phyloP scores from a whole-genome alignment of 345 rosid genomes.

The Moringa oleifera region DNA sequence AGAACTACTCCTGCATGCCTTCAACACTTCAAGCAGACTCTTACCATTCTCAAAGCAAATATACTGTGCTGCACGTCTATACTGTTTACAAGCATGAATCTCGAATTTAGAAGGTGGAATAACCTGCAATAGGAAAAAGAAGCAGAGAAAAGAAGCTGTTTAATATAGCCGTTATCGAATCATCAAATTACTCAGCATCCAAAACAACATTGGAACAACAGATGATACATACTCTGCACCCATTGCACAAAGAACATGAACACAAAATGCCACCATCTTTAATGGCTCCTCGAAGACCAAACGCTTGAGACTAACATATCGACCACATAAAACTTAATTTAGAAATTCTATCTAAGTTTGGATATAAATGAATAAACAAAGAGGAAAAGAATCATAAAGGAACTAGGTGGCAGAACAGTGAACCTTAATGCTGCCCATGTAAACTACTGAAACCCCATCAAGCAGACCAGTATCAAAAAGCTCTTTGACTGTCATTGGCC shows the following conservation, averaged over 20 bases:
- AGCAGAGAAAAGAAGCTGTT: conserved; percentile 10
- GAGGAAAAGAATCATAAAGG: not conserved
- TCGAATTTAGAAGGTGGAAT: conserved; percentile 94
- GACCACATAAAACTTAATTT: conserved; percentile 11
- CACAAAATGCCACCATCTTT: conserved; percentile 90
- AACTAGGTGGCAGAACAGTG: conserved; percentile 5
- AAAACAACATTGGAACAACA: conserved; percentile 14
- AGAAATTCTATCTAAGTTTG: not conserved
- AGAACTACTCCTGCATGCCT: conserved; percentile 70
- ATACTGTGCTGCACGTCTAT: conserved; percentile 89
- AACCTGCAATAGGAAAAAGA: conserved; percentile 44
- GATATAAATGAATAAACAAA: conserved; percentile 6
- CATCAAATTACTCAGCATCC: conserved; percentile 17
- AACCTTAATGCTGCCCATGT: conserved; percentile 88
- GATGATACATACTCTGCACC: conserved; percentile 56
- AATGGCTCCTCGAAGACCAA: conserved; percentile 87
- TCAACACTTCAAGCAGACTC: conserved; percentile 91
- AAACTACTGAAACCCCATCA: conserved; percentile 77
- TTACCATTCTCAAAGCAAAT: conserved; percentile 97
- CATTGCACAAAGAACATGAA: conserved; percentile 76
- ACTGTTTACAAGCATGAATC: conserved; percentile 93
- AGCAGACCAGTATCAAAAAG: conserved; percentile 91
- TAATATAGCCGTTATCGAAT: conserved; percentile 17
- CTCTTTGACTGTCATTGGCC: conserved; percentile 82
- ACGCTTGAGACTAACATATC: conserved; percentile 53